Evolutionary conservation across 306 rosid species (phyloP), one percentile per base, ranked within the genome.

Genomic region (Cercis canadensis): DNA sequence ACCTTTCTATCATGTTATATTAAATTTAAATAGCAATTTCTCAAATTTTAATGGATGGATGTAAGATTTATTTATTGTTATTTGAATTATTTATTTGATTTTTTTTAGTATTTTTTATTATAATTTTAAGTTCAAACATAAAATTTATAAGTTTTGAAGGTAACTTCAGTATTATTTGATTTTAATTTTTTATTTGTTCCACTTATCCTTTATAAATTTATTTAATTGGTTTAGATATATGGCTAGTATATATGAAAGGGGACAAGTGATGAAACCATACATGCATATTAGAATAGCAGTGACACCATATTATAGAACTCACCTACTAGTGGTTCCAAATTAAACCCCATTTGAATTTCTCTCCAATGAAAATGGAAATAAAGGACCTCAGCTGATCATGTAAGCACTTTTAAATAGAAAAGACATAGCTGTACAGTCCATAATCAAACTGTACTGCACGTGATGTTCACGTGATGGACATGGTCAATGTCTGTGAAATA

Each of bases 381-480:
- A 33, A 45, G 62, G 33, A 36, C 33, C 61, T 29, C 11, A 36
- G 5, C 63, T 43, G 29, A 63, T 12, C 57, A 31, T 32, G 37
- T 12, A 15, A 15, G 54, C 14, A 33, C 45, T 11, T 41, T 63
- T 12, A 43, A 73, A 41, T 11, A 43, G 39, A 69, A 32, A 52
- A 33, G 58, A 57, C 46, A 41, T 15, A 15, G 55, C n/a, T 67
- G 70, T 47, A 68, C 66, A 72, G 75, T 52, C 54, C 64, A 68
- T 65, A 60, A 78, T 24, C 69, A 66, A 79, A 55, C 55, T 59
- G 57, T 47, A 44, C 36, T 39, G 75, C 88, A 84, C 80, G 85
- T 79, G 88, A 78, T 39, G 45, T 61, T 78, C 87, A 83, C 68
- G 55, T 36, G 81, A 54, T 61, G 17, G 34, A 43, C 80, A 74